Base-by-base conservation (phyloP, 169 alveolate species). In the Plasmodium falciparum region DNA sequence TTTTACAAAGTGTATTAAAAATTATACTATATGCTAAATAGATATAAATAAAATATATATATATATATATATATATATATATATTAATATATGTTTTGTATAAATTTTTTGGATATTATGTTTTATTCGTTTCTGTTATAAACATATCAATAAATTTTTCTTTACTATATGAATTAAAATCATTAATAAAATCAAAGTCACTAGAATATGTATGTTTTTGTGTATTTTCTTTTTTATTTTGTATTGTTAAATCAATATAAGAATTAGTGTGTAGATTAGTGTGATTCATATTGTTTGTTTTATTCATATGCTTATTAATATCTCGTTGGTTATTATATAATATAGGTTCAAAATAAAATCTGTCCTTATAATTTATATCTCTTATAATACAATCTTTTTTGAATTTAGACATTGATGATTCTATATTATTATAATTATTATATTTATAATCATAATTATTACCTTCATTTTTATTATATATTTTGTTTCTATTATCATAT, bases 71-170 rank as follows among this genome's bases (percentile, higher is more conserved):
- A 3, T 15, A 12, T 69, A 29, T 20, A 45, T 45, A 69, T 69
- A 59, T n/a, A 43, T n/a, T 67, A 45, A 8, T 39, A 65, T 26
- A 65, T 12, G 8, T 4, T 5, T 12, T 9, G 33, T 5, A 2
- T 7, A 54, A 54, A 5, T 8, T 39, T 1, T 24, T 24, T 24
- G 29, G 29, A 24, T 24, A 17, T 72, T 61, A 72, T 50, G 54
- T 75, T 67, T 52, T 78, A 17, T 26, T 26, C 45, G 78, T 50
- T 43, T 78, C 80, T 0, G 89, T 39, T 78, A 78, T 78, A 20
- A 78, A 78, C 76, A 78, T 65, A 61, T 78, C 78, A 7, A 78
- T 78, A 61, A 78, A 59, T 47, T 78, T 78, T 43, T 78, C 74
- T 49, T 58, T 78, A 49, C 67, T 76, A 45, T 65, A 65, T 20